phyloP scores from a whole-genome alignment of 306 rosid species.

The Corylus heterophylla region DNA sequence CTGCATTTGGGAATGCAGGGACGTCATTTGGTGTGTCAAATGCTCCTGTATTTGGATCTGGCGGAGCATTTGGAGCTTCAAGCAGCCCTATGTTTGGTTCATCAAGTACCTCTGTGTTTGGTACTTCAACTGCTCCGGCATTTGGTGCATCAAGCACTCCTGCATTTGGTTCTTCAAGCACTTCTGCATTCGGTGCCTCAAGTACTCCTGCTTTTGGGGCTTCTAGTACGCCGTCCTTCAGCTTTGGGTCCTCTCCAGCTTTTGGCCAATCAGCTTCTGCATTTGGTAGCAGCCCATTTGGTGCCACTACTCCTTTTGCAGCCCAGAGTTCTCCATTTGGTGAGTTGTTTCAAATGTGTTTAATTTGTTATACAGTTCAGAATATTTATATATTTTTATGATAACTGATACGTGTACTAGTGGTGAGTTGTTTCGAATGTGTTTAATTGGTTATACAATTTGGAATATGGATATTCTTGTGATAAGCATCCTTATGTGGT shows the following conservation, averaged over 20 bases:
- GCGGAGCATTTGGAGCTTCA: constrained; percentile 74
- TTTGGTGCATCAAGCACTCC: constrained; percentile 55
- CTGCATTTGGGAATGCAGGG: constrained; percentile 67
- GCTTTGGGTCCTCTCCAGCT: constrained; percentile 57
- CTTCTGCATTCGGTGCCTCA: constrained; percentile 64
- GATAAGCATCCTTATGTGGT: not conserved
- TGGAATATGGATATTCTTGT: not conserved
- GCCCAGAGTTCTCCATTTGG: constrained; percentile 83
- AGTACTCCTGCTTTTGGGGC: constrained; percentile 74
- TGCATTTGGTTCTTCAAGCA: constrained; percentile 52
- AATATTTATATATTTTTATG: not conserved
- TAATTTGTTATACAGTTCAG: not conserved
- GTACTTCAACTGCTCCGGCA: constrained; percentile 44
- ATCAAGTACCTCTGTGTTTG: constrained; percentile 43
- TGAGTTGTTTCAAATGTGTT: constrained; percentile 34
- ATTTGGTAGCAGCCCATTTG: constrained; percentile 77
- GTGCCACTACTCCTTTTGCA: constrained; percentile 67
- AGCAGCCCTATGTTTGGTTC: constrained; percentile 45
- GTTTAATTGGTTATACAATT: not conserved
- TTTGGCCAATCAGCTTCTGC: constrained; percentile 79
- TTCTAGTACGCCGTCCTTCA: constrained; percentile 68
- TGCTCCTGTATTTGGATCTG: constrained; percentile 67
- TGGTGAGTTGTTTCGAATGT: not conserved
- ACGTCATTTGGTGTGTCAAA: constrained; percentile 58
- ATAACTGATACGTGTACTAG: not conserved